A percentile compares a stretch with the other conserved stretches of the same genome.
These are phyloP conservation scores for Calocybe gangraenosa DNA, from an alignment of 768 basidiomycete genomes.

Conservation along the genomic window DNA sequence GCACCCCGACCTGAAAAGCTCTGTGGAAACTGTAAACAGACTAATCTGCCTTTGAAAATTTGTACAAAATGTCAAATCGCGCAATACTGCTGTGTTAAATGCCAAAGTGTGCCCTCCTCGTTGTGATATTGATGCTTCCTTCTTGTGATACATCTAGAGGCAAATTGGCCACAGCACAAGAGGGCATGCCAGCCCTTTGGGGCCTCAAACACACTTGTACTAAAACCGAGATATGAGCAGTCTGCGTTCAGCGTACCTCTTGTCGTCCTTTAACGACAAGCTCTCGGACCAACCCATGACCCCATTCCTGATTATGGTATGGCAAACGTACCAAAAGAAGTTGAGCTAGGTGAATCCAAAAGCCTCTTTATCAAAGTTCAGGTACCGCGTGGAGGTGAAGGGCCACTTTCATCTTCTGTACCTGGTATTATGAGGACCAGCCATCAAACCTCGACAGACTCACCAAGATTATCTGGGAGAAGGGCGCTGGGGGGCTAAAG, in stretches of 20 bases:
- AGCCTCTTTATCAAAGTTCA: conserved; percentile 53
- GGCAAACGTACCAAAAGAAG: conserved; percentile 20
- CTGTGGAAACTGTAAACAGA: conserved; percentile 36
- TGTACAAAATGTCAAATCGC: conserved; percentile 42
- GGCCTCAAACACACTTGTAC: conserved; percentile 36
- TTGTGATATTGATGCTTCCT: no score
- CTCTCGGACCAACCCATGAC: conserved; percentile 22
- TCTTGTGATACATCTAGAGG: conserved; percentile 34
- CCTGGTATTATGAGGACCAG: conserved; percentile 27
- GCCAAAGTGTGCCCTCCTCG: conserved; percentile 42
- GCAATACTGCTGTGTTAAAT: conserved; percentile 50
- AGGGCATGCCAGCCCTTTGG: conserved; percentile 40
- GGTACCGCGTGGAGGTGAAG: conserved; percentile 26
- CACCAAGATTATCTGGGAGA: conserved; percentile 30
- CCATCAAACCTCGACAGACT: conserved; percentile 37
- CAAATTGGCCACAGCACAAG: conserved; percentile 48
- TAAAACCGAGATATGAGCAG: conserved; percentile 40
- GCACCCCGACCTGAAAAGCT: conserved; percentile 38
- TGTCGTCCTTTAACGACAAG: conserved; percentile 25
- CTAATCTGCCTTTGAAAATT: conserved; percentile 28
- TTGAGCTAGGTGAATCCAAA: conserved; percentile 28
- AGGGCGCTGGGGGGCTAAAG: conserved; percentile 28
- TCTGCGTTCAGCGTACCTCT: conserved; percentile 15
- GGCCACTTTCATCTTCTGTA: conserved; percentile 42
- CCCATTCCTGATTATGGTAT: conserved; percentile 19